Conservation (phyloP, 768 basidiomycete genomes). For the Collybia mongolica region DNA sequence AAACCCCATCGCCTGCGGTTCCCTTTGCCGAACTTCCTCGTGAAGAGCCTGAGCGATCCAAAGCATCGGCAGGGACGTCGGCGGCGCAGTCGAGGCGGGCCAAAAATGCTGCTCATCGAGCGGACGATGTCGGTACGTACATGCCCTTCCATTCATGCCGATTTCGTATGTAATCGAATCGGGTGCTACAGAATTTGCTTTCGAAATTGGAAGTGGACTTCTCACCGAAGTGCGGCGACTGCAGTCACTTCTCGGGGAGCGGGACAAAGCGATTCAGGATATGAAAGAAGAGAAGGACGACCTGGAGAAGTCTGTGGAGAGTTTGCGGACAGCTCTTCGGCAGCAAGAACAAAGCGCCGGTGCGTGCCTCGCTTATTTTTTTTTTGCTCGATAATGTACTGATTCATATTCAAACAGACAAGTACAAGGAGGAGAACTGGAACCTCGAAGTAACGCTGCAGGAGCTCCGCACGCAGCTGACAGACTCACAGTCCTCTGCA, state of each 20-base stretch:
- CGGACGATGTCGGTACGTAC: constrained; percentile 82
- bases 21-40: constrained; percentile 53
- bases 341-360: constrained; percentile 82
- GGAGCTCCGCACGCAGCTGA: constrained; percentile 72
- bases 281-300: constrained; percentile 92
- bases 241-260: constrained; percentile 86
- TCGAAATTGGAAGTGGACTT: constrained; percentile 93
- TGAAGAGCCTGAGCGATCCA: constrained; percentile 61
- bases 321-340: constrained; percentile 67
- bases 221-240: constrained; percentile 89
- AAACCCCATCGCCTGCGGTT: constrained; percentile 42
- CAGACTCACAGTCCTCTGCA: constrained; percentile 61
- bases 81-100: constrained; percentile 86
- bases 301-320: constrained; percentile 77
- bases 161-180: constrained; percentile 9
- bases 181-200: constrained; percentile 79
- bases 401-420: constrained; percentile 55
- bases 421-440: constrained; percentile 99
- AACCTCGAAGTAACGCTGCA: constrained; percentile 93
- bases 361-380: constrained; percentile 26
- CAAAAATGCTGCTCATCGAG: constrained; percentile 88
- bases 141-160: constrained; percentile 9
- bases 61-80: constrained; percentile 60
- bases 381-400: constrained; percentile 1
- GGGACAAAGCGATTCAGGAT: constrained; percentile 90